A percentile compares a stretch with the other conserved stretches of the same genome.
These are phyloP conservation scores for Mimosa pudica DNA, from an alignment of 306 rosid genomes.

Conservation along the genomic window DNA sequence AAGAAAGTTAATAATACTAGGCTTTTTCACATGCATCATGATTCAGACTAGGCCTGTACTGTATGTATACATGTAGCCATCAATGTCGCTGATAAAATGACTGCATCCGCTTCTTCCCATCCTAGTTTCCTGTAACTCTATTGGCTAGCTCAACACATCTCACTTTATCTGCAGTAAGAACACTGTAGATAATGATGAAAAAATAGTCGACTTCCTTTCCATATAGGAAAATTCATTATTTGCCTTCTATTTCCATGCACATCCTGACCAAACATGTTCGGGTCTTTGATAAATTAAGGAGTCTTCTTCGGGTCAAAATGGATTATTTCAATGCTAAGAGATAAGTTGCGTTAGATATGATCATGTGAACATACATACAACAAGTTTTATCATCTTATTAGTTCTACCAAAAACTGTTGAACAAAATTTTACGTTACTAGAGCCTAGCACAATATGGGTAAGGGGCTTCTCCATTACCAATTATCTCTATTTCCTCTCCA, in stretches of 20 bases:
- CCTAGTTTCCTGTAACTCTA: neutral
- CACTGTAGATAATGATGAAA: neutral
- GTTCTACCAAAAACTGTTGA: too few species aligned
- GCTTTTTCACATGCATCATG: neutral
- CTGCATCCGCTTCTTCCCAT: constrained; percentile 9
- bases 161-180: neutral
- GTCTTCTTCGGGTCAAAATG: neutral
- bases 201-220: neutral
- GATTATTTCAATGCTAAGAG: neutral
- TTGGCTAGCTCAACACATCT: neutral
- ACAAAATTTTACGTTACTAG: too few species aligned
- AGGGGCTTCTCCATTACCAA: too few species aligned
- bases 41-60: neutral
- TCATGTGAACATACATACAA: too few species aligned
- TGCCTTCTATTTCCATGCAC: neutral
- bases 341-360: neutral
- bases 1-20: neutral
- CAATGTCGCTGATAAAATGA: constrained; percentile 15
- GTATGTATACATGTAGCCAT: neutral
- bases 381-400: too few species aligned
- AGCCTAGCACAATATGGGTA: too few species aligned
- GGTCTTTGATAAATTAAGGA: neutral
- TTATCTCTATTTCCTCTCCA: too few species aligned
- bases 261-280: neutral
- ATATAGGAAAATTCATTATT: neutral